Base-by-base conservation (phyloP, 805 yeast species). In the Candida coquimbonensis region DNA sequence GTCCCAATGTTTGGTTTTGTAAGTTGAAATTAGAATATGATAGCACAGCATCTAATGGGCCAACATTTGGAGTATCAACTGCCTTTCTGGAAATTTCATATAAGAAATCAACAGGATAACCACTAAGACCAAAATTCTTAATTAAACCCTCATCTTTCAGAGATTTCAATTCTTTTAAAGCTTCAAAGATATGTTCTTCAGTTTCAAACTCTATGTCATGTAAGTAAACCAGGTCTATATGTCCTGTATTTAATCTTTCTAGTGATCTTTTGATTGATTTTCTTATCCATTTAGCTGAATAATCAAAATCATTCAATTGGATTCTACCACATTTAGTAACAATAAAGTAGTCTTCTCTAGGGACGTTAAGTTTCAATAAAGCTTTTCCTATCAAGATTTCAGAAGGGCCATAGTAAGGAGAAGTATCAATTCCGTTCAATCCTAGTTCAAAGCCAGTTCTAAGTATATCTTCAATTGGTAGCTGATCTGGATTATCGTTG, bases 361-460 rank as follows among this genome's bases (percentile, higher is more conserved):
- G 71, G 41, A 59, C 61, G 35, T 72, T 69, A 2, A 60, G 60
- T 5, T 59, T 58, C 24, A 64, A 61, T 52, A 90, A 65, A 0
- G 89, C 91, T 14, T 70, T 49, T 2, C 98, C 97, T 7, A 87
- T 60, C 13, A 90, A 52, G 17, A 65, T 70, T 58, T 90, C 98
- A 6, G 95, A 85, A 0, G 87, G 87, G 0, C 97, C 97, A 60
- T 90, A 90, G 65, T 87, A 89, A 4, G 97, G 96, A 0, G 96
- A 86, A 0, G 97, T 88, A 59, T 90, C 97, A 34, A 90, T 70
- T 2, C 95, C 93, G 39, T 72, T 74, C 49, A 87, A 68, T 0
- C 96, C 96, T 25, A 70, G 59, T 19, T 68, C 64, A 55, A 90
- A 81, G 0, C 90, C 93, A 13, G 62, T 55, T 40, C 67, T 59